phyloP scores from a whole-genome alignment of 1,284 basidiomycete species.

The Cerioporus squamosus region DNA sequence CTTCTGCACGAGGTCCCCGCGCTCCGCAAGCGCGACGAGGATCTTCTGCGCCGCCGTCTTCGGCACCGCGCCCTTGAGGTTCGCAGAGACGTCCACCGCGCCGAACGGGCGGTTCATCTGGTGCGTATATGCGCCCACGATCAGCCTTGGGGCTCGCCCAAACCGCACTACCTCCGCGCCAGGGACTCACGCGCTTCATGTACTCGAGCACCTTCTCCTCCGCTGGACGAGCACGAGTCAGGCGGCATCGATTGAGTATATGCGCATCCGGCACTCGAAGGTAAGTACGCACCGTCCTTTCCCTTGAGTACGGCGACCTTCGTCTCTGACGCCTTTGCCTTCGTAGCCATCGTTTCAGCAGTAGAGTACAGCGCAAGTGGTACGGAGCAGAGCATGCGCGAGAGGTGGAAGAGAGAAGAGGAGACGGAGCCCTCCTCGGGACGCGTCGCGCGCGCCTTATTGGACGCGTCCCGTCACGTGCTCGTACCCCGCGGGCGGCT shows the following conservation, averaged over 20 bases:
- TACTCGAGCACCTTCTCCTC: constrained; percentile 78
- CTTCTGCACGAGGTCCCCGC: constrained; percentile 76
- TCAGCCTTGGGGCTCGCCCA: too few relatives aligned
- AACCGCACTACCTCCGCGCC: not conserved
- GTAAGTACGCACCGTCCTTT: constrained; percentile 55
- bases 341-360: constrained; percentile 26
- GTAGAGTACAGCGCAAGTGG: not conserved
- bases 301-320: constrained; percentile 71
- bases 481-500: too few relatives aligned
- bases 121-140: not conserved
- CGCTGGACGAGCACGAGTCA: constrained; percentile 42
- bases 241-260: constrained; percentile 1
- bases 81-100: constrained; percentile 86
- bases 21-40: constrained; percentile 75
- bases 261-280: not conserved
- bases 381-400: too few relatives aligned
- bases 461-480: too few relatives aligned
- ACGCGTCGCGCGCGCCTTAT: too few relatives aligned
- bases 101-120: constrained; percentile 80
- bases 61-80: constrained; percentile 84
- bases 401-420: not conserved
- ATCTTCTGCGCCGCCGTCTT: constrained; percentile 86
- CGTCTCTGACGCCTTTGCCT: constrained; percentile 46
- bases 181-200: constrained; percentile 60
- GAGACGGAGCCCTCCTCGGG: not conserved